Percentiles rank a stretch among this genome's conserved stretches.
These are phyloP conservation scores for Ambrosiella xylebori DNA, from an alignment of 2,329 filamentous ascomycete species.

Conservation along the genomic window DNA sequence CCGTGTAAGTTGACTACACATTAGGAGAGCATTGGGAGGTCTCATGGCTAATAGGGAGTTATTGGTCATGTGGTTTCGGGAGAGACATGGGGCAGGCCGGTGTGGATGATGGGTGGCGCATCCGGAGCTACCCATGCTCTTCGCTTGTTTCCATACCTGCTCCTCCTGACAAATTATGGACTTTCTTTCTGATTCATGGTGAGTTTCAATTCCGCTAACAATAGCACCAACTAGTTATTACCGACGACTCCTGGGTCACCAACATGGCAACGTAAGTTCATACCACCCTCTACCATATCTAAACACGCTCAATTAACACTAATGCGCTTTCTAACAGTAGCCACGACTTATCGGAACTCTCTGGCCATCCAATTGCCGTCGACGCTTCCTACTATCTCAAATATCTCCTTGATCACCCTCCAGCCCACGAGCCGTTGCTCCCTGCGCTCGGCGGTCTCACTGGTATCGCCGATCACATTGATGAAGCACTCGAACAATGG, in stretches of 20 bases:
- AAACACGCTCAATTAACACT: background rate
- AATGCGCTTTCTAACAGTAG: conserved; percentile 24
- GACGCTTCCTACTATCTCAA: conserved; percentile 83
- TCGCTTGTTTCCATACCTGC: too few relatives aligned
- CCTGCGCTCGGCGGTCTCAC: conserved; percentile 80
- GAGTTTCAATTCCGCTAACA: too few relatives aligned
- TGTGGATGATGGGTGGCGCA: too few relatives aligned
- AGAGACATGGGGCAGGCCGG: too few relatives aligned
- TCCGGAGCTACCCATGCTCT: too few relatives aligned
- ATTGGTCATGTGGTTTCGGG: background rate
- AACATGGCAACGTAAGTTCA: conserved; percentile 22
- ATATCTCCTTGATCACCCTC: conserved; percentile 52
- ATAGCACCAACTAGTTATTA: conserved; percentile 18
- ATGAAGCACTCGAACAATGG: conserved; percentile 59
- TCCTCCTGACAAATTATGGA: too few relatives aligned
- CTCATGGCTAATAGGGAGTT: background rate
- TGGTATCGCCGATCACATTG: conserved; percentile 57
- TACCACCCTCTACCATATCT: background rate
- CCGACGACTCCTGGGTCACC: conserved; percentile 25
- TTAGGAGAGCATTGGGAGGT: background rate
- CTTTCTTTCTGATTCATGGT: too few relatives aligned
- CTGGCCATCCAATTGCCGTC: conserved; percentile 60
- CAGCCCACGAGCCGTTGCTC: conserved; percentile 70
- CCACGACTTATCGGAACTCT: conserved; percentile 51
- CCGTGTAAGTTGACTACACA: conserved; percentile 20